These are phyloP conservation scores for Pilasporangium apinafurcum DNA, from an alignment of 352 stramenopile species.

Conservation along the genomic window DNA sequence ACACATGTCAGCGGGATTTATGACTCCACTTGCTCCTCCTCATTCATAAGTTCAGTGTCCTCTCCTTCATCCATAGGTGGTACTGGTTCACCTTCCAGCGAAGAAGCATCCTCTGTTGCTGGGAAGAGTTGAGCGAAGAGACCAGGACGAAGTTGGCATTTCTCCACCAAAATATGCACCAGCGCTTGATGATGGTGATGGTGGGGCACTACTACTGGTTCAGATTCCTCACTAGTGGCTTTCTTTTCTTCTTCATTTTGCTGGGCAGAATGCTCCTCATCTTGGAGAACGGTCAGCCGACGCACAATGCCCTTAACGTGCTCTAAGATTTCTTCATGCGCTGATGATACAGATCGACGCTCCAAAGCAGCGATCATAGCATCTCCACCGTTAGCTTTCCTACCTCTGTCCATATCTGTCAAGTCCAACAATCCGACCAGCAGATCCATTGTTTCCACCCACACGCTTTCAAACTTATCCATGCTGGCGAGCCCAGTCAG, in stretches of 20 bases:
- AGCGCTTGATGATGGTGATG: conserved; percentile 15
- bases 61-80: conserved; percentile 7
- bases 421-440: conserved; percentile 47
- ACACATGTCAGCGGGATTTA: too few species aligned
- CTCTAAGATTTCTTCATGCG: conserved; percentile 71
- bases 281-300: conserved; percentile 35
- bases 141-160: conserved; percentile 31
- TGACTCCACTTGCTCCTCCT: conserved; percentile 3
- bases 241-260: conserved; percentile 1
- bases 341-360: conserved; percentile 47
- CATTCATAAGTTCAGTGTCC: conserved; percentile 7
- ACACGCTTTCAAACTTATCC: conserved; percentile 35
- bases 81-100: conserved; percentile 8
- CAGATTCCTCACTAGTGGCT: too few species aligned
- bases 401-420: conserved; percentile 27
- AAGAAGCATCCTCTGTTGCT: conserved; percentile 31
- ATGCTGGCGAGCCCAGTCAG: conserved; percentile 36
- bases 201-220: conserved; percentile 1
- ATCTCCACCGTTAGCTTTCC: conserved; percentile 10
- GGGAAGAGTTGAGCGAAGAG: conserved; percentile 55
- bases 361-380: conserved; percentile 47
- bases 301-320: conserved; percentile 56
- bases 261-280: conserved; percentile 1
- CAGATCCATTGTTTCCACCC: conserved; percentile 46
- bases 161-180: conserved; percentile 51